Conservation (phyloP, 768 basidiomycete genomes). For the Lyophyllum semitale region DNA sequence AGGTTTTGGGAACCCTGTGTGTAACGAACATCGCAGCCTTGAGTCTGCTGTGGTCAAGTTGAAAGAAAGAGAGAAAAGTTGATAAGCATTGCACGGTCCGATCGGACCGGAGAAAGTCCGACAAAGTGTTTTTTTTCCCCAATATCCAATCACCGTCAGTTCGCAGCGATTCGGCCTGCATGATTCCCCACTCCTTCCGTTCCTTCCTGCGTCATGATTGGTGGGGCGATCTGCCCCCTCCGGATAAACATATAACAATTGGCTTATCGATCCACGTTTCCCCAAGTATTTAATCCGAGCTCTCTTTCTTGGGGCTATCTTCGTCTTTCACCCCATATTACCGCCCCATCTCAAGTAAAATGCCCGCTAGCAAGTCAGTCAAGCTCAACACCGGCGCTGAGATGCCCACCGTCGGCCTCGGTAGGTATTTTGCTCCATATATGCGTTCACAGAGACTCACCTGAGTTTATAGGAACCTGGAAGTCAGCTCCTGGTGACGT, state of each 20-base stretch:
- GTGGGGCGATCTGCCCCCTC: background rate
- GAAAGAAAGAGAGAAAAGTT: background rate
- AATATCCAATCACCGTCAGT: too few relatives aligned
- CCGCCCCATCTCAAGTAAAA: conserved; percentile 21
- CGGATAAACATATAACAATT: conserved; percentile 17
- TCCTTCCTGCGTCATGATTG: background rate
- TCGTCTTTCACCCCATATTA: background rate
- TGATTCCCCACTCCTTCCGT: too few relatives aligned
- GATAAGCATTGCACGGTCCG: background rate
- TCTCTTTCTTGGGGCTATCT: background rate
- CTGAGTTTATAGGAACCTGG: conserved; percentile 66
- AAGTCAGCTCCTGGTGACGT: conserved; percentile 55
- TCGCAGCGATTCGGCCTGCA: too few relatives aligned
- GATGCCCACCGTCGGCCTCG: conserved; percentile 77
- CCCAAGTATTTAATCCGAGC: conserved; percentile 4
- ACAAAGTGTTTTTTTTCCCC: too few relatives aligned
- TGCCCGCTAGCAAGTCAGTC: conserved; percentile 51
- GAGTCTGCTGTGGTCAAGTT: conserved; percentile 29
- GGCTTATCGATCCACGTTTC: conserved; percentile 16
- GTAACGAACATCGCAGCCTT: conserved; percentile 76
- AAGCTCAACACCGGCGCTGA: conserved; percentile 77
- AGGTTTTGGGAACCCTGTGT: conserved; percentile 40
- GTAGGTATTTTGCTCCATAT: conserved; percentile 33
- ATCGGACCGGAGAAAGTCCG: background rate
- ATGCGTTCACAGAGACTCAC: background rate